Conservation (phyloP, 2,329 filamentous ascomycete genomes). For the Stagonosporopsis rhizophila region DNA sequence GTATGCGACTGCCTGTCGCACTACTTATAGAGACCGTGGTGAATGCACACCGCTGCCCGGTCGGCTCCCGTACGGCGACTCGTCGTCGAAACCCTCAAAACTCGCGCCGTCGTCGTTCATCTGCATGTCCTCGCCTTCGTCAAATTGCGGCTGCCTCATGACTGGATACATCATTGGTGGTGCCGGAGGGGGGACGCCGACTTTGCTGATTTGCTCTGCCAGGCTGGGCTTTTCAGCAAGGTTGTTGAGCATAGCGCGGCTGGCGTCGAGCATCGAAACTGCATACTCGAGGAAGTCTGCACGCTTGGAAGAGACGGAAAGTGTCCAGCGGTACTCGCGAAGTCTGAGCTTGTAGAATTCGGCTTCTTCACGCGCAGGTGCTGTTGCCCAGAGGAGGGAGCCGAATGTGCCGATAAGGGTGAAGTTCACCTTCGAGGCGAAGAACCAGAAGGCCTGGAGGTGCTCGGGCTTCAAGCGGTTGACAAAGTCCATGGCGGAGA, state of each 20-base stretch:
- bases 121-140: slow-evolving; percentile 35
- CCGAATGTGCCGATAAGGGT: slow-evolving; percentile 95
- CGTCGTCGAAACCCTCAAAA: slow-evolving; percentile 43
- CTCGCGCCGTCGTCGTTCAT: slow-evolving; percentile 40
- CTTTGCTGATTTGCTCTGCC: slow-evolving; percentile 47
- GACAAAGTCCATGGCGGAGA: slow-evolving; percentile 96
- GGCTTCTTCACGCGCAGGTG: slow-evolving; percentile 84
- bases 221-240: slow-evolving; percentile 54
- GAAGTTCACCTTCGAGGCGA: slow-evolving; percentile 87
- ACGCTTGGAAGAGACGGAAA: slow-evolving; percentile 82
- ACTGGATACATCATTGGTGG: slow-evolving; percentile 32
- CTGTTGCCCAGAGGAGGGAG: slow-evolving; percentile 86
- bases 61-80: slow-evolving; percentile 33
- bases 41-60: slow-evolving; percentile 32
- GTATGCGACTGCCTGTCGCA: background rate
- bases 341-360: slow-evolving; percentile 89
- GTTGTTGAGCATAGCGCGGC: slow-evolving; percentile 53
- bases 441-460: slow-evolving; percentile 91
- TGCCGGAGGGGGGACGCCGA: slow-evolving; percentile 46
- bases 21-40: slow-evolving; percentile 25
- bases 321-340: slow-evolving; percentile 91
- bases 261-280: slow-evolving; percentile 55
- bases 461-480: slow-evolving; percentile 88
- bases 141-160: slow-evolving; percentile 31
- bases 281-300: slow-evolving; percentile 59